Percentiles rank a stretch among this genome's conserved stretches.
These are phyloP conservation scores for Trichoderma erinaceum DNA, from an alignment of 495 filamentous ascomycete genomes.

Conservation along the genomic window DNA sequence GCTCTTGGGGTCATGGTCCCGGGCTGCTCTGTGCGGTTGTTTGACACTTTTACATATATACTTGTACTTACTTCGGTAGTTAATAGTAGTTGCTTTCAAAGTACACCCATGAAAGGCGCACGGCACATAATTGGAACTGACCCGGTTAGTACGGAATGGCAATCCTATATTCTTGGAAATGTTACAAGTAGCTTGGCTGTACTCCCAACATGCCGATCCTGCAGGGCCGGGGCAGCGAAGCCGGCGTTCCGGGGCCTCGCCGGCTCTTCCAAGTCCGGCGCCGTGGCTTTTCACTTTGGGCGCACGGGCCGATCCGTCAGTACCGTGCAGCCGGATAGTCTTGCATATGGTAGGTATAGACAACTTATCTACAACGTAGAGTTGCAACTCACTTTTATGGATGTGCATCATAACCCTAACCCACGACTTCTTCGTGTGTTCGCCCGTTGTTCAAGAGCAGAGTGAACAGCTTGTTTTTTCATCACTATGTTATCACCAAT, in stretches of 20 bases:
- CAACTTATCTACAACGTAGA: background rate
- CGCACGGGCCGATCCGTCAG: conserved; percentile 11
- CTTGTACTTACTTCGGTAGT: background rate
- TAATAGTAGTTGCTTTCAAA: no score
- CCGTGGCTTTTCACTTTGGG: background rate
- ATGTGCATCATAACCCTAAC: no score
- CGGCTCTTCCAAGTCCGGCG: background rate
- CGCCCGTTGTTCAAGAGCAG: no score
- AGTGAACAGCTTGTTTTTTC: no score
- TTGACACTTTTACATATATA: background rate
- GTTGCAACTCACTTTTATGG: no score
- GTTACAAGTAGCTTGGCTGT: background rate
- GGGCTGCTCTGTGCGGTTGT: background rate
- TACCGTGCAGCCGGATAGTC: background rate
- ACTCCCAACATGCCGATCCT: background rate
- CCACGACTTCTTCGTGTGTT: no score
- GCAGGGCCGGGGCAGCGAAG: background rate
- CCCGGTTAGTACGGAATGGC: no score
- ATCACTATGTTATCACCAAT: no score
- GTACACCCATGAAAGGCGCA: no score
- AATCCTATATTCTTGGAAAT: no score
- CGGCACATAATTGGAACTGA: no score
- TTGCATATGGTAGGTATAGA: background rate
- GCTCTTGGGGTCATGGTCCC: background rate
- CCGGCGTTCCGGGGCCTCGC: background rate